Evolutionary conservation across 352 stramenopile species (phyloP).

Genomic region (Pythium angustatum): DNA sequence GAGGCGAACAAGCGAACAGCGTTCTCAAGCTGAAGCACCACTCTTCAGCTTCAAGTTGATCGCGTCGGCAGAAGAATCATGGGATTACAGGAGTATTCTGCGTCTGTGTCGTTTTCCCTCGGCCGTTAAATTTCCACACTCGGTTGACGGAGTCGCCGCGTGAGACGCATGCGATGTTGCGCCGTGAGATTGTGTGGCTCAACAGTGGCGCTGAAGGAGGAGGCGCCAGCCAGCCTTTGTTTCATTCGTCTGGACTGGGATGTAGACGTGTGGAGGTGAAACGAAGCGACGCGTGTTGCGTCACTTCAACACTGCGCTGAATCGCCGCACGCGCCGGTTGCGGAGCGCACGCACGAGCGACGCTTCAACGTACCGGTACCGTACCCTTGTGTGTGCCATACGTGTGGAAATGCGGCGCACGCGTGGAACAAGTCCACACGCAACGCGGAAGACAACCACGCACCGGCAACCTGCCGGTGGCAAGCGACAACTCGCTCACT

Average conservation of each 20-base stretch:
- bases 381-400: too few species aligned
- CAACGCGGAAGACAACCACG: too few species aligned
- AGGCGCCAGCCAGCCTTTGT: background rate
- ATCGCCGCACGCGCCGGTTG: background rate
- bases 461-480: too few species aligned
- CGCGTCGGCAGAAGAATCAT: background rate
- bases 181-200: background rate
- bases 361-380: background rate
- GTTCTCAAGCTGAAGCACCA: background rate
- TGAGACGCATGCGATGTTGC: too few species aligned
- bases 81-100: background rate
- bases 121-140: background rate
- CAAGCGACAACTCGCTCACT: too few species aligned
- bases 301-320: slow-evolving; percentile 18
- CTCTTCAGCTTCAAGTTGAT: background rate
- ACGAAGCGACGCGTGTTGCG: slow-evolving; percentile 13
- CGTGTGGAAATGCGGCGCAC: slow-evolving; percentile 2
- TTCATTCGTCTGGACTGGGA: too few species aligned
- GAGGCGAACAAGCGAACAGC: too few species aligned
- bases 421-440: background rate
- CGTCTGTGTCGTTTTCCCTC: slow-evolving; percentile 1
- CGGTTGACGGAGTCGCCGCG: too few species aligned
- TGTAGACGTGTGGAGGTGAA: background rate
- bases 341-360: background rate
- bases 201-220: background rate